Conservation (phyloP, 768 basidiomycete genomes). For the Cystobasidiopsis lactophilus region DNA sequence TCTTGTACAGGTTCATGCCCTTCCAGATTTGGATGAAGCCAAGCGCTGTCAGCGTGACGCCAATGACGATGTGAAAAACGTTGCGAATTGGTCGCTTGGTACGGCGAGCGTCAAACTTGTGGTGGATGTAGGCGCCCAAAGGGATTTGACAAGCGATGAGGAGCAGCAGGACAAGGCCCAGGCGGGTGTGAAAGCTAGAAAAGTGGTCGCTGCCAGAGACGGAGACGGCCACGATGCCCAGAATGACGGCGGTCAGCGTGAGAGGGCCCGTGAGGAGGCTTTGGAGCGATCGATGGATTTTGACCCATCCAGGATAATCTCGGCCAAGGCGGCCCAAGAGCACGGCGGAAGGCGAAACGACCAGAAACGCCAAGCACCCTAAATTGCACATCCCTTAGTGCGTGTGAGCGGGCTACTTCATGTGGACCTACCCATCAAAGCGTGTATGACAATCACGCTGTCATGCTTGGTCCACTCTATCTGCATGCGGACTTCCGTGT, state of each 20-base stretch:
- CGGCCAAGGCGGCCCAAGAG: not conserved
- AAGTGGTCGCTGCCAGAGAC: not conserved
- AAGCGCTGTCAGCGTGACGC: not conserved
- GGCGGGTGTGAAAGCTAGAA: not conserved
- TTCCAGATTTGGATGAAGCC: not conserved
- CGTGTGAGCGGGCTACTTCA: not conserved
- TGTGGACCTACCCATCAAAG: not conserved
- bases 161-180: not conserved
- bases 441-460: not conserved
- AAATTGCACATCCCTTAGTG: not conserved
- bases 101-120: not conserved
- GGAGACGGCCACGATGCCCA: not conserved
- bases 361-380: not conserved
- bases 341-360: not conserved
- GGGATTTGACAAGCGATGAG: not conserved
- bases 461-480: not conserved
- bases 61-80: not conserved
- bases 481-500: no score
- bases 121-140: slow-evolving; percentile 2
- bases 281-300: not conserved
- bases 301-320: not conserved
- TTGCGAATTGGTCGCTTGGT: slow-evolving; percentile 2
- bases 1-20: not conserved
- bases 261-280: not conserved
- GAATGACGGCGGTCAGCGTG: not conserved